Evolutionary conservation across 2,329 filamentous ascomycete genomes (phyloP).

Genomic region (Albifimbria verrucaria): DNA sequence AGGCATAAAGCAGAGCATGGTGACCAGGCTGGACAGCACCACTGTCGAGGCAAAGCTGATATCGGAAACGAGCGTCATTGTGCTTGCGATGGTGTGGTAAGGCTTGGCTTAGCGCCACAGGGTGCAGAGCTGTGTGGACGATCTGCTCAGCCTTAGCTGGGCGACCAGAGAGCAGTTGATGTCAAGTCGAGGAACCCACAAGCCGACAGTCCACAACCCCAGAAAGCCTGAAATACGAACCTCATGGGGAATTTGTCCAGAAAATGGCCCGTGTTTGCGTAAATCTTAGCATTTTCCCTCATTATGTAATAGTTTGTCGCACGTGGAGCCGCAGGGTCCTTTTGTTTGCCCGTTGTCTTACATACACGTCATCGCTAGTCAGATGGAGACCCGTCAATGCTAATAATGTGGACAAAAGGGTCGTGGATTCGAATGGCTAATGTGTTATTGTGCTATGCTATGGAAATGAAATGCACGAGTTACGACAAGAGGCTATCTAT

Average conservation of each 20-base stretch:
- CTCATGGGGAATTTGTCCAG: neutral
- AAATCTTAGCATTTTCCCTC: neutral
- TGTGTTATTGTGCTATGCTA: too few relatives aligned
- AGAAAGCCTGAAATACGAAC: neutral
- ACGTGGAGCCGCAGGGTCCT: neutral
- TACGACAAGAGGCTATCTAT: too few relatives aligned
- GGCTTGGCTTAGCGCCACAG: neutral
- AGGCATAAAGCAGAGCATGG: slow-evolving; percentile 1
- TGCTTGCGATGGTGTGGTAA: neutral
- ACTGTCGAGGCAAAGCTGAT: neutral
- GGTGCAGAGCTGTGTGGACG: neutral
- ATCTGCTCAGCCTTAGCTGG: neutral
- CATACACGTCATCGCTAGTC: neutral
- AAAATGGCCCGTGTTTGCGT: neutral
- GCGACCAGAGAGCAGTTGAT: neutral
- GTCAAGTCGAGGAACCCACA: neutral
- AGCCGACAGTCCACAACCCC: neutral
- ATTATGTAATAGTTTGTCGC: neutral
- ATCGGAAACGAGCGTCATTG: neutral
- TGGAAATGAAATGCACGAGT: too few relatives aligned
- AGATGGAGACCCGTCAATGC: too few relatives aligned
- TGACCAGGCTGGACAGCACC: neutral
- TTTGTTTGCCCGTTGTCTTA: neutral
- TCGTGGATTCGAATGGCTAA: too few relatives aligned
- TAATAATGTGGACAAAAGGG: too few relatives aligned